Evolutionary conservation across 345 rosid genomes (phyloP).

Genomic region (Camelina laxa): DNA sequence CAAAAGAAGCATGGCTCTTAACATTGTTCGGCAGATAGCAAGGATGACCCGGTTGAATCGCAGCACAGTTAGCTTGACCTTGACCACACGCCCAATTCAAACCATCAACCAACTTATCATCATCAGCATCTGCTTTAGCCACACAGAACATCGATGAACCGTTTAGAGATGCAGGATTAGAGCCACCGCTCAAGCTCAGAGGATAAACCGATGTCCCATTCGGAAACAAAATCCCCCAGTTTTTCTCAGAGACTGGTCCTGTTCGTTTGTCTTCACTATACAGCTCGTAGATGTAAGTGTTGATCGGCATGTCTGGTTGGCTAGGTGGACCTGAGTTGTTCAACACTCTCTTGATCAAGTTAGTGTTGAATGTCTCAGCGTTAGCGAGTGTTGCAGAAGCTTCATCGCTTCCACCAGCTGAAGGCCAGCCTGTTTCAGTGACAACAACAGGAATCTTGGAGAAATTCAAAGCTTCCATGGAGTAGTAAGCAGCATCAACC

Average conservation of each 20-base stretch:
- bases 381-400: constrained; percentile 75
- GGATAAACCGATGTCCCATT: constrained; percentile 85
- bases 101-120: constrained; percentile 70
- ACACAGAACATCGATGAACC: constrained; percentile 68
- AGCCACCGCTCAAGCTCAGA: constrained; percentile 51
- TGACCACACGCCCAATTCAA: constrained; percentile 97
- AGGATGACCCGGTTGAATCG: constrained; percentile 70
- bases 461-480: constrained; percentile 71
- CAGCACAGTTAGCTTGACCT: constrained; percentile 79
- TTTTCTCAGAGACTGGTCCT: constrained; percentile 77
- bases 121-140: constrained; percentile 71
- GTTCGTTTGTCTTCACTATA: constrained; percentile 84
- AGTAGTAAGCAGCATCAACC: constrained; percentile 97
- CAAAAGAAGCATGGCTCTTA: constrained; percentile 85
- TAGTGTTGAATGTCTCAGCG: constrained; percentile 74
- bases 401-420: constrained; percentile 75
- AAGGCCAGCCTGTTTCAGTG: constrained; percentile 99
- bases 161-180: constrained; percentile 49
- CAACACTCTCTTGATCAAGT: constrained; percentile 73
- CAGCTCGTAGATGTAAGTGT: constrained; percentile 85
- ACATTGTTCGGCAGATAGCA: constrained; percentile 70
- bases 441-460: constrained; percentile 77
- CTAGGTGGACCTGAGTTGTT: constrained; percentile 95
- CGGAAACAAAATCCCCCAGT: constrained; percentile 80
- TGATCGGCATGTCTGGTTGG: constrained; percentile 64